Conservation (phyloP, 495 filamentous ascomycete species). For the Collariella sp. region DNA sequence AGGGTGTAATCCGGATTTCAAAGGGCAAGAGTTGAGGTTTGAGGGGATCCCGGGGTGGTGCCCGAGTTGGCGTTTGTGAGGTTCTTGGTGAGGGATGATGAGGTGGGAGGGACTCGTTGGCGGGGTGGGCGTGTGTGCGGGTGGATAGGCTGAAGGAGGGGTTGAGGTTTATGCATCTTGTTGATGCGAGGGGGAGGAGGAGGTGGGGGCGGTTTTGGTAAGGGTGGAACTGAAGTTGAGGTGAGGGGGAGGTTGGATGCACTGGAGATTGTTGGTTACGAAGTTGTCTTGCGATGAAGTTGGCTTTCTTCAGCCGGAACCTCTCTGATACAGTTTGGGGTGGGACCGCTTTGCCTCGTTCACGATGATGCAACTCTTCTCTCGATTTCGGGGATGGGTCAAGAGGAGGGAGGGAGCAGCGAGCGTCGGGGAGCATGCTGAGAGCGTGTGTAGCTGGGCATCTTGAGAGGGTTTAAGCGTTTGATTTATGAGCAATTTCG, state of each 20-base stretch:
- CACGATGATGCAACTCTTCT: not conserved
- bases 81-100: conserved; percentile 79
- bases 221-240: conserved; percentile 51
- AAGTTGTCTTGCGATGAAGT: not conserved
- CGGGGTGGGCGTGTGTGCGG: conserved; percentile 80
- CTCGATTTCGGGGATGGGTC: too few relatives aligned
- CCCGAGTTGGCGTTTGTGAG: conserved; percentile 76
- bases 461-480: too few relatives aligned
- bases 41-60: conserved; percentile 54
- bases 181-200: conserved; percentile 53
- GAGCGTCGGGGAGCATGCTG: too few relatives aligned
- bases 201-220: conserved; percentile 58
- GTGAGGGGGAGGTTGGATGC: conserved; percentile 15
- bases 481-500: not conserved
- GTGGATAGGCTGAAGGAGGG: conserved; percentile 70
- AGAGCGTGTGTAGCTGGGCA: too few relatives aligned
- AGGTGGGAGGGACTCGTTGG: conserved; percentile 66
- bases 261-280: too few relatives aligned
- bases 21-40: conserved; percentile 54
- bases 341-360: not conserved
- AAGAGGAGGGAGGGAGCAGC: too few relatives aligned
- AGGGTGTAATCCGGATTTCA: conserved; percentile 63
- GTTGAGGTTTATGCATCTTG: conserved; percentile 65
- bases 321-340: too few relatives aligned
- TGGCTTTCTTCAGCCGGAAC: too few relatives aligned